Base-by-base conservation (phyloP, 2,329 filamentous ascomycete genomes). In the Monilinia aucupariae region DNA sequence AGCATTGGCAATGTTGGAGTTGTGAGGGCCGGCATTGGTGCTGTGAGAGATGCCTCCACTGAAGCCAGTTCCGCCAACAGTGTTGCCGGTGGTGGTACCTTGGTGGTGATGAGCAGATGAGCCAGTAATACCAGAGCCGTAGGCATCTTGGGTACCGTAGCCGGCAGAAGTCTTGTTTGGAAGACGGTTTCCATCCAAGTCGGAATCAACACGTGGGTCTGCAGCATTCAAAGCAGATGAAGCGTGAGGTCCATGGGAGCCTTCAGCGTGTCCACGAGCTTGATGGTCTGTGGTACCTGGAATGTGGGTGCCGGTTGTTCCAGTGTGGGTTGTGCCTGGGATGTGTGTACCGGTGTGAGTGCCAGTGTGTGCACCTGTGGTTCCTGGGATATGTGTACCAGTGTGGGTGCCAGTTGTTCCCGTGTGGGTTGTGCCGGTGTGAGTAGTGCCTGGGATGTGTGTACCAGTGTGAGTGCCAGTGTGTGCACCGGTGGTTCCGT, bases 141-240 rank as follows among this genome's bases (percentile, higher is more conserved):
- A 65, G 49, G 62, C 47, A 37, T 62, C 59, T 25, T 65, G 34
- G 37, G 53, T 49, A 53, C 64, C 50, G 25, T 53, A 61, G 10
- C 61, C 61, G 20, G 54, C 13, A 0, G 60, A 30, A 3, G 60
- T 62, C 41, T 48, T 27, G 52, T 62, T 62, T 37, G 55, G 56
- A 25, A 53, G 13, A 7, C 63, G 54, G 60, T 62, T 62, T 12
- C 62, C 53, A 34, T 80, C 77, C 9, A 76, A 72, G 69, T 83
- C 78, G 37, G 78, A 80, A 69, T 83, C 80, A 54, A 82, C 72
- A 20, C 81, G 75, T 39, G 81, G 81, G 67, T 84, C 82, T 15
- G 73, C 71, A 27, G 79, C 78, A 71, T 84, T 85, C 30, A 75
- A 75, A 9, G 65, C 51, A 25, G 64, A 50, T 59, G 32, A 60